phyloP scores from a whole-genome alignment of 805 yeast genomes.

The Kodamaea jinghongensis region DNA sequence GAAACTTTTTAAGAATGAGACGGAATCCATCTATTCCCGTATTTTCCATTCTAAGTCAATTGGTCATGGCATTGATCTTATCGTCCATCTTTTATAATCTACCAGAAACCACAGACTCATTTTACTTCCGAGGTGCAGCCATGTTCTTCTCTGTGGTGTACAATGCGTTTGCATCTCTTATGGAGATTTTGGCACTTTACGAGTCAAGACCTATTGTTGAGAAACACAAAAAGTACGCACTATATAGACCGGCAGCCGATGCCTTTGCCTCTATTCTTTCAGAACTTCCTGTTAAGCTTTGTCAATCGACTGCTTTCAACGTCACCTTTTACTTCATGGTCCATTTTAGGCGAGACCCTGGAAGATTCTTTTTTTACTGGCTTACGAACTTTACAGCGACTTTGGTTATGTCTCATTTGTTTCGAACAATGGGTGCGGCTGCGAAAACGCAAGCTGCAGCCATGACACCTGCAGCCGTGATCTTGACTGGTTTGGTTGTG shows the following conservation, averaged over 20 bases:
- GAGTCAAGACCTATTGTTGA: slow-evolving; percentile 61
- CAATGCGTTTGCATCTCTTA: slow-evolving; percentile 47
- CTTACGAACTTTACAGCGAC: slow-evolving; percentile 22
- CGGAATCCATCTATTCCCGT: slow-evolving; percentile 57
- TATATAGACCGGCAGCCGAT: slow-evolving; percentile 72
- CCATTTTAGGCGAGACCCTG: slow-evolving; percentile 35
- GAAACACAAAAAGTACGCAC: slow-evolving; percentile 68
- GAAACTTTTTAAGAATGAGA: slow-evolving; percentile 52
- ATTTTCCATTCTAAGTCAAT: slow-evolving; percentile 49
- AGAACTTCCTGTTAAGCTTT: slow-evolving; percentile 58
- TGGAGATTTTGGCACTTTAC: slow-evolving; percentile 57
- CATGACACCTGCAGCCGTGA: slow-evolving; percentile 22
- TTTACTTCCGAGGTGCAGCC: slow-evolving; percentile 47
- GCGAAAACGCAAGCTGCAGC: slow-evolving; percentile 24
- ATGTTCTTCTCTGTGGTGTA: slow-evolving; percentile 58
- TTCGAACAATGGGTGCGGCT: slow-evolving; percentile 24
- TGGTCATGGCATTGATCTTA: slow-evolving; percentile 54
- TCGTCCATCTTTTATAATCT: slow-evolving; percentile 60
- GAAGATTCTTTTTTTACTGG: slow-evolving; percentile 39
- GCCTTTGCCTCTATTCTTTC: slow-evolving; percentile 59
- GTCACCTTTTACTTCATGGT: slow-evolving; percentile 50
- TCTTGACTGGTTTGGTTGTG: slow-evolving; percentile 36
- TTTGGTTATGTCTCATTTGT: slow-evolving; percentile 23
- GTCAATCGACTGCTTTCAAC: slow-evolving; percentile 28
- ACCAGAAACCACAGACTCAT: slow-evolving; percentile 41